These are phyloP conservation scores for Citropsis articulata DNA, from an alignment of 345 rosid species.

Conservation along the genomic window DNA sequence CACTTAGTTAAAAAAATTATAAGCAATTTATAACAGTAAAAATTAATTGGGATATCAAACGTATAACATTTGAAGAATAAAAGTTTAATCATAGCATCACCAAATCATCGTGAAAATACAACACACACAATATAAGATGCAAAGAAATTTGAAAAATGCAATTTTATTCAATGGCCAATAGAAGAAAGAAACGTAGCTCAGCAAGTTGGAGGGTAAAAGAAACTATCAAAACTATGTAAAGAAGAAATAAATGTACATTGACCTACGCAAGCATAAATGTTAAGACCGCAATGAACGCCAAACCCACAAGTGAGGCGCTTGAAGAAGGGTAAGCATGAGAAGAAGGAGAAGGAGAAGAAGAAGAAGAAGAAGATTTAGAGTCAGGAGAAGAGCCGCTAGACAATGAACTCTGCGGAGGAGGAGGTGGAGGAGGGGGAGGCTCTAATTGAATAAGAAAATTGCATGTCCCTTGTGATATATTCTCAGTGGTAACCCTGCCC, in stretches of 20 bases:
- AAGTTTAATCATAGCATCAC: background rate
- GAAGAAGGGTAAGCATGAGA: background rate
- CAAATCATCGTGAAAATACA: background rate
- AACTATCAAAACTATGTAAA: background rate
- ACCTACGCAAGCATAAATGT: slow-evolving; percentile 17
- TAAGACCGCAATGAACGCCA: slow-evolving; percentile 9
- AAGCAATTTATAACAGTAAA: no score
- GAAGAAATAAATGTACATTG: background rate
- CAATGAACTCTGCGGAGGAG: slow-evolving; percentile 19
- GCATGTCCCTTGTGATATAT: slow-evolving; percentile 63
- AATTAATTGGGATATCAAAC: no score
- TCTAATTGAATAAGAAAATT: slow-evolving; percentile 60
- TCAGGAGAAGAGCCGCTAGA: background rate
- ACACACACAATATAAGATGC: background rate
- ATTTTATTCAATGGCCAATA: background rate
- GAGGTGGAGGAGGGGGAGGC: background rate
- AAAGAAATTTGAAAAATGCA: background rate
- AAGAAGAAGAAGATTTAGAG: background rate
- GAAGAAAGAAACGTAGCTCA: background rate
- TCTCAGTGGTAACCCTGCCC: slow-evolving; percentile 42
- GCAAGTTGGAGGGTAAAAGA: background rate
- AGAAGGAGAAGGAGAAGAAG: background rate
- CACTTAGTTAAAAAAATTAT: no score
- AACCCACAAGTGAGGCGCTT: slow-evolving; percentile 21
- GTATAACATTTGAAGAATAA: no score